These are phyloP conservation scores for Bryum argenteum DNA, from an alignment of 225 moss, liverwort and hornwort species.

Conservation along the genomic window DNA sequence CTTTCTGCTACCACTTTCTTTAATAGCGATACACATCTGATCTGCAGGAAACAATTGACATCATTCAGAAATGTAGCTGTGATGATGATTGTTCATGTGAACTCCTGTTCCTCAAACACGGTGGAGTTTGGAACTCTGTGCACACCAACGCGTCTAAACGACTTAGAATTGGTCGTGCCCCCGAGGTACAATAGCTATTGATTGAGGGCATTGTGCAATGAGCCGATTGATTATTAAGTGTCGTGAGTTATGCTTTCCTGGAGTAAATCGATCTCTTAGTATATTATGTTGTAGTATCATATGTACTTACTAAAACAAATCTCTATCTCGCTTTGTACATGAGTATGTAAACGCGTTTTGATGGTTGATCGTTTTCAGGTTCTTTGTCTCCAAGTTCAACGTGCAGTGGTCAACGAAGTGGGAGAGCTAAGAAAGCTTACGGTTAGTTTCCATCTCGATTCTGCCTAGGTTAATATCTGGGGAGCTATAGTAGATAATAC, in stretches of 20 bases:
- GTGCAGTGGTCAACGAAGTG: conserved; percentile 62
- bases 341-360: conserved; percentile 2
- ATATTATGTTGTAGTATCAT: background rate
- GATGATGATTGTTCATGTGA: conserved; percentile 89
- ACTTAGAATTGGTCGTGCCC: conserved; percentile 84
- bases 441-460: conserved; percentile 43
- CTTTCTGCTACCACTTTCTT: conserved; percentile 1
- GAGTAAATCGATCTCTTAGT: conserved; percentile 5
- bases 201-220: conserved; percentile 1
- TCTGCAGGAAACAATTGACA: conserved; percentile 54
- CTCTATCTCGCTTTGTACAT: conserved; percentile 16
- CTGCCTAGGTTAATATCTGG: conserved; percentile 8
- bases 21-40: conserved; percentile 13
- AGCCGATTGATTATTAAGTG: conserved; percentile 3
- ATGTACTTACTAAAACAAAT: background rate
- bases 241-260: conserved; percentile 6
- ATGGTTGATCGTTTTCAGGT: conserved; percentile 57
- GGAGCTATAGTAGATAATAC: conserved; percentile 7
- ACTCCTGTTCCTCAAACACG: conserved; percentile 56
- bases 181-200: conserved; percentile 55
- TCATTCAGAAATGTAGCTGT: conserved; percentile 81
- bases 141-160: conserved; percentile 78
- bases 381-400: conserved; percentile 91
- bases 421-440: conserved; percentile 79
- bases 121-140: conserved; percentile 76